Base-by-base conservation (phyloP, 1,284 basidiomycete genomes). In the Termitomyces sp. region DNA sequence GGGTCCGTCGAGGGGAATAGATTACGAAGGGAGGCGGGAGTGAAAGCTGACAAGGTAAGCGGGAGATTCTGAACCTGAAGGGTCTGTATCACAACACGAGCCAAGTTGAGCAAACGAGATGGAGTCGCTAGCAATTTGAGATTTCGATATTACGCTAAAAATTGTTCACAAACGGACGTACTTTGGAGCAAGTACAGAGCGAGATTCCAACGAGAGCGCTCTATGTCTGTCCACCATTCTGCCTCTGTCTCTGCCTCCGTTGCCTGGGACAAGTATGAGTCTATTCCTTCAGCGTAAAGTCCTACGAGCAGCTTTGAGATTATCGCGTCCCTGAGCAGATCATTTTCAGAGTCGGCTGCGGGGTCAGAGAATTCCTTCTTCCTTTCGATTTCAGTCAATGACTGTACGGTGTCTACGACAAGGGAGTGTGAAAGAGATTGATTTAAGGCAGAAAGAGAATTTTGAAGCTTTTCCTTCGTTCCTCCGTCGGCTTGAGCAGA, bases 191-290 rank as follows among this genome's bases (percentile, higher is more conserved):
- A 70, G 65, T 86, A 87, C 65, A 76, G 73, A 10, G 75, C 73
- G 7, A 82, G 70, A 34, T 72, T 77, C 46, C 65, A 58, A 38
- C 68, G 65, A 0, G 87, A 88, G 34, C 80, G 73, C 57, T 81
- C 82, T 44, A 86, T 65, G 50, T 85, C 81, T 17, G 76, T 73
- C 88, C 89, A 91, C 87, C 87, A 91, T 54, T 89, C 82, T 9
- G 84, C 80, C 61, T 90, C 88, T 5, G 74, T 69, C 62, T 91
- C 88, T 6, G 81, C 79, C 41, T 81, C 68, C 10, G 78, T 75
- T 3, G 88, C 86, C 62, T 90, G 81, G 10, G 72, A 62, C 54
- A 91, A 65, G 59, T 80, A 81, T 15, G 72, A 62, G 54, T 86
- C 77, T 61, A 90, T 67, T 1, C 79, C 75, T 43, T 82, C 73